Base-by-base conservation (phyloP, 345 rosid species). In the Jatropha curcas region DNA sequence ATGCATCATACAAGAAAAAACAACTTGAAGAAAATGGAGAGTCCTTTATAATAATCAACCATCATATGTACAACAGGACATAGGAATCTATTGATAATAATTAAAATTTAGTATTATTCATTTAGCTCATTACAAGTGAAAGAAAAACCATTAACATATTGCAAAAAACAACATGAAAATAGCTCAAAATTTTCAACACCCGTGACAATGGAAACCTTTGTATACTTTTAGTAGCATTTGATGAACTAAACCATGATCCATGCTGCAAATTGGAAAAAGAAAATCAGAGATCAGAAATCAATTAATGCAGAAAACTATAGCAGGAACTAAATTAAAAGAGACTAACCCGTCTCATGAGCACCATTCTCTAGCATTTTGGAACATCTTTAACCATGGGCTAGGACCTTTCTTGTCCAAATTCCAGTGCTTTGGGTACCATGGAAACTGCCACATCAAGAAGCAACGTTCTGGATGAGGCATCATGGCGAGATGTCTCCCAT, bases 391-490 rank as follows among this genome's bases (percentile, higher is more conserved):
- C 98, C 97, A 94, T 34, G 98, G 97, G 75, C 97, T 92, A 13
- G 98, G 97, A 10, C 98, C 97, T 68, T 80, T 86, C 84, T 88
- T 90, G 63, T 90, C 93, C 66, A 92, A 87, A 28, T 83, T 78
- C 98, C 98, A 94, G 73, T 88, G 74, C 66, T 65, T 86, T 11
- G 97, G 98, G 69, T 89, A 94, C 98, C 98, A 92, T 0, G 98
- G 98, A 73, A 68, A 92, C 65, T 94, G 98, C 98, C 98, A 94
- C 98, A 94, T 94, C 86, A 94, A 78, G 85, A 94, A 94, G 83
- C 97, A 92, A 27, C 98, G 93, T 73, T 94, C 98, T 4, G 98
- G 98, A 74, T 92, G 97, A 79, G 98, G 98, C 98, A 94, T 94
- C 98, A 92, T 89, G 2, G 97, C 98, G 5, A 94, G 85, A 84